Base-by-base conservation (phyloP, 2,329 filamentous ascomycete genomes). In the Parafenestella ontariensis region DNA sequence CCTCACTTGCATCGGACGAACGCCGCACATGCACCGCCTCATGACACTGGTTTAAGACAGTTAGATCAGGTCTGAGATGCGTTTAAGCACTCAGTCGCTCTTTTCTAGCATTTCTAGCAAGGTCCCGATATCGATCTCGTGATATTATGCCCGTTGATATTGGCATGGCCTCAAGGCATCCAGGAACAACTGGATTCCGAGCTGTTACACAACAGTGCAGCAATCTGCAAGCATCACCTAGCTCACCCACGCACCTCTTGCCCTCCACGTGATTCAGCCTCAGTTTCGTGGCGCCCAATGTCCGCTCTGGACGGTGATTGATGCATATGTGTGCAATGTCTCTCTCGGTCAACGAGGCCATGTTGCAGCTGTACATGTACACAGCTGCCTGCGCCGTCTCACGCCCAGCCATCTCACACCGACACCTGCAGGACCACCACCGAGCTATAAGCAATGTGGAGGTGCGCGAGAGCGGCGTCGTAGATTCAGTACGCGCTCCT, bases 1-100 rank as follows among this genome's bases (percentile, higher is more conserved):
- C 52, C 63, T 66, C 64, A 64, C 60, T 60, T 36, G 59, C 53
- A 56, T 50, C 52, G 54, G 52, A 59, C 49, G 51, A 56, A 59
- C 40, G 52, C 41, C 42, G n/a, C n/a, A n/a, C n/a, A n/a, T 9
- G 56, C 58, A 56, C 56, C 52, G 57, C 57, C 52, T 52, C 52
- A 39, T 47, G n/a, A 43, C 23, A 40, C 52, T 56, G 54, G 49
- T 59, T 59, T 41, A 48, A 49, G 45, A 33, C 18, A 23, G 11
- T 24, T 11, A 40, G 39, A 20, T 15, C 20, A 13, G 17, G 37
- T 37, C 18, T 44, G 29, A 28, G 13, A 50, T 44, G 17, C 33
- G 31, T 15, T 10, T 7, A 34, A 34, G 31, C 13, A 17, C 3
- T n/a, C 31, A 17, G 15, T n/a, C 31, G n/a, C 31, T 34, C 31